Percentiles rank a stretch among this genome's conserved stretches.
These are phyloP conservation scores for Kalmanozyma brasiliensis DNA, from an alignment of 1,284 basidiomycete genomes.

Conservation along the genomic window DNA sequence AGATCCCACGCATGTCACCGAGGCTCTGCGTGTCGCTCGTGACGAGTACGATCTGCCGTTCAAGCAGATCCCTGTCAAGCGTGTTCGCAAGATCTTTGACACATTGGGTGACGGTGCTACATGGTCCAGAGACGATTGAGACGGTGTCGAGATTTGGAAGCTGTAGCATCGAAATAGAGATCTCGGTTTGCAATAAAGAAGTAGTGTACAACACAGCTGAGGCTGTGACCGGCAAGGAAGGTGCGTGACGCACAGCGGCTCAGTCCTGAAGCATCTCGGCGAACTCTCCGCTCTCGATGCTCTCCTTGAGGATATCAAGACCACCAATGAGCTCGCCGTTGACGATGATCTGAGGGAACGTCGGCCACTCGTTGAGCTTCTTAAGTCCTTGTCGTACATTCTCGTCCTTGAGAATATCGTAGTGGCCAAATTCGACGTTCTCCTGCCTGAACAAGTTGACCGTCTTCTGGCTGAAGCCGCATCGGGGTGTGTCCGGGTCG, in stretches of 20 bases:
- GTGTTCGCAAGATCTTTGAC: slow-evolving; percentile 75
- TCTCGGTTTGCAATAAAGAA: no score
- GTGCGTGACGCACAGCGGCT: neutral
- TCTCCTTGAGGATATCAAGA: slow-evolving; percentile 70
- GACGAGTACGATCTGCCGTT: slow-evolving; percentile 73
- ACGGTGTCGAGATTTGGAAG: slow-evolving; percentile 80
- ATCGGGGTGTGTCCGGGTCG: slow-evolving; percentile 76
- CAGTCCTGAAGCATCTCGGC: slow-evolving; percentile 72
- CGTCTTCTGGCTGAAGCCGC: slow-evolving; percentile 82
- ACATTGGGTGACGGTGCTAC: slow-evolving; percentile 70
- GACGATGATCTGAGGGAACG: slow-evolving; percentile 78
- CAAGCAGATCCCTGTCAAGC: slow-evolving; percentile 74
- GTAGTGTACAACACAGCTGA: slow-evolving; percentile 31
- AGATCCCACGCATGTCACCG: slow-evolving; percentile 25
- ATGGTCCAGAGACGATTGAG: slow-evolving; percentile 79
- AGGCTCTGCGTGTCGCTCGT: slow-evolving; percentile 35
- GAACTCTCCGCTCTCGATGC: slow-evolving; percentile 73
- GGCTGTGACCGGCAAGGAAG: neutral
- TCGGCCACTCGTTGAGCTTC: slow-evolving; percentile 83
- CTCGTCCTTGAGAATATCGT: slow-evolving; percentile 81
- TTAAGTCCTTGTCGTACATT: slow-evolving; percentile 79
- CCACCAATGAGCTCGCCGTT: slow-evolving; percentile 80
- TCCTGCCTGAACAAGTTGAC: slow-evolving; percentile 76
- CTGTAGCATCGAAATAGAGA: slow-evolving; percentile 5
- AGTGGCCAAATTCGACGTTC: slow-evolving; percentile 76